Percentiles rank a stretch among this genome's conserved stretches.
These are phyloP conservation scores for Chaetoceros tenuissimus DNA, from an alignment of 108 stramenopile genomes.

Conservation along the genomic window DNA sequence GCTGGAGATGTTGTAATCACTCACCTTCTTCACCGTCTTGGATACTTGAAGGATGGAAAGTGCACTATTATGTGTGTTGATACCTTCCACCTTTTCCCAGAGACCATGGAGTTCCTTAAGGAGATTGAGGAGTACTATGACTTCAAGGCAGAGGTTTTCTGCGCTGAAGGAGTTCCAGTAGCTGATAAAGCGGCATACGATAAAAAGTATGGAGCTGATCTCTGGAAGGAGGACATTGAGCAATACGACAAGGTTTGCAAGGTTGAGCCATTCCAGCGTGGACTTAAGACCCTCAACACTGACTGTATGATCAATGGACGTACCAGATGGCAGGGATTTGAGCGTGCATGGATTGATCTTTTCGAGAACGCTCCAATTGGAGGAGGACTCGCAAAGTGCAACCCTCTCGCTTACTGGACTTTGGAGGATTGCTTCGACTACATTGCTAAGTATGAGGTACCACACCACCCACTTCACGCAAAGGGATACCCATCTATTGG, in stretches of 20 bases:
- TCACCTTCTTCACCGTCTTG: slow-evolving; percentile 73
- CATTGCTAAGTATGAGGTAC: slow-evolving; percentile 92
- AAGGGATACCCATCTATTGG: slow-evolving; percentile 95
- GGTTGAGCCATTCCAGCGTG: slow-evolving; percentile 96
- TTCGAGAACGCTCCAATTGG: slow-evolving; percentile 91
- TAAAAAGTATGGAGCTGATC: slow-evolving; percentile 86
- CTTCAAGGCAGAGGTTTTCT: slow-evolving; percentile 93
- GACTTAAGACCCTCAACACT: slow-evolving; percentile 87
- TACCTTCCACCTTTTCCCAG: slow-evolving; percentile 95
- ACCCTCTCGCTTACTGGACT: slow-evolving; percentile 96
- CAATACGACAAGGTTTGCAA: slow-evolving; percentile 94
- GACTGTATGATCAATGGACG: slow-evolving; percentile 98
- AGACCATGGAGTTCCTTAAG: slow-evolving; percentile 82
- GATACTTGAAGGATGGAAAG: slow-evolving; percentile 69
- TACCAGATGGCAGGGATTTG: slow-evolving; percentile 94
- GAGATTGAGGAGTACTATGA: slow-evolving; percentile 83
- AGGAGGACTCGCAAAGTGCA: slow-evolving; percentile 90
- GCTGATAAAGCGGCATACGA: slow-evolving; percentile 85
- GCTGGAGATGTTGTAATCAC: slow-evolving; percentile 87
- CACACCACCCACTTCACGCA: slow-evolving; percentile 94
- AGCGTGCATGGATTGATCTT: slow-evolving; percentile 91
- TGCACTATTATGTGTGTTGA: slow-evolving; percentile 88
- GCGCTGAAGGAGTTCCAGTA: slow-evolving; percentile 79
- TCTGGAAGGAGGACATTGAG: slow-evolving; percentile 97
- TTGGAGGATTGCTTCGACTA: slow-evolving; percentile 96